Evolutionary conservation across 768 basidiomycete species (phyloP), one percentile per base, ranked within the genome.

Genomic region (Amanita subjunquillea): DNA sequence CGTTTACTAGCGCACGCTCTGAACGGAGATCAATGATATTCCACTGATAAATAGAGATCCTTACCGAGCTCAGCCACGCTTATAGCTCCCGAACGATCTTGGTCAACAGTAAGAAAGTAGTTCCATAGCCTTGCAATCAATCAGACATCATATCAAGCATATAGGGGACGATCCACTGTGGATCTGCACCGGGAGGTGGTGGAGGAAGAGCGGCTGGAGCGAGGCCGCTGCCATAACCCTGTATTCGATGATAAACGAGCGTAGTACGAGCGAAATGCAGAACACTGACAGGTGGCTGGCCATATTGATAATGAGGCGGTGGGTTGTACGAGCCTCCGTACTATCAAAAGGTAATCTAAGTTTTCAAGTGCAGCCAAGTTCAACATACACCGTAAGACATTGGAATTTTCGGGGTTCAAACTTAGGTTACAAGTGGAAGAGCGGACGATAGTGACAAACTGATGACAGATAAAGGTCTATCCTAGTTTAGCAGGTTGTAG

Each of bases 101-200:
- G 65, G 65, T 91, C 88, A 20, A 90, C 87, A 9, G 80, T 63
- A 20, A 59, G 56, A 65, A 91, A 91, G 84, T 85, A 87, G 47
- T 57, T 66, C 85, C 86, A 89, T 6, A 90, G 61, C 60, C 87
- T 90, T 12, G 41, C 7, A 20, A 27, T 13, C 22, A 22, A 23
- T 54, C 20, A 48, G 37, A 53, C n/a, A 27, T 25, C 29, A 8
- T 8, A 6, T 29, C 3, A 8, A 32, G 25, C 39, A 15, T 25
- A 5, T 15, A 32, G 39, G 39, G 13, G 3, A 27, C 5, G 13
- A 32, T 27, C 27, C 13, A 91, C 88, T 85, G 79, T 23, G 86
- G 86, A 51, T 91, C 88, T 12, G 82, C 82, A 29, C 83, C 86
- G 9, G 80, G 75, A 5, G 83, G 83, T 3, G 80, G 71, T 6